Base-by-base conservation (phyloP, 139 green algal genomes). In the Parachlorella kessleri region DNA sequence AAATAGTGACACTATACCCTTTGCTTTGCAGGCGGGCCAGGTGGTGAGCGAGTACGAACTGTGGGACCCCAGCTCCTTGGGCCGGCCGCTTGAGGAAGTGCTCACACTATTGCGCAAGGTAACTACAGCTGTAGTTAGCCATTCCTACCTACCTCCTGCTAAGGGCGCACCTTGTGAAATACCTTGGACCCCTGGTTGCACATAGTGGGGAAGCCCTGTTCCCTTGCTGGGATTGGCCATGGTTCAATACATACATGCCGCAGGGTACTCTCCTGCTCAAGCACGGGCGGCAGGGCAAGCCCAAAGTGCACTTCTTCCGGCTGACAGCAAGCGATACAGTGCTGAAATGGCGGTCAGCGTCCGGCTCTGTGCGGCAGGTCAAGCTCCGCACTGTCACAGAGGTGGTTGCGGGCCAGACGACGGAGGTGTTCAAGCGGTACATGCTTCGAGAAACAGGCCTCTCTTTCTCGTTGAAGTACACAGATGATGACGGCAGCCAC, bases 241-340 rank as follows among this genome's bases (percentile, higher is more conserved):
- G n/a, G n/a, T n/a, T n/a, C n/a, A n/a, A n/a, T n/a, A n/a, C n/a
- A n/a, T n/a, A n/a, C n/a, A n/a, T 38, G 28, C 18, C 54, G 59
- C 86, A 95, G 90, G 93, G 93, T 21, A 85, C 81, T 14, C 83
- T 90, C 41, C 77, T 97, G 55, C 81, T 91, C 53, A 97, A 97
- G 83, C 94, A 96, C 84, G 93, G 93, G 6, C 89, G 93, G 7
- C 85, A 92, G 54, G 93, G 93, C 41, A 85, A 83, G 63, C 92
- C 93, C 32, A 97, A 96, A 81, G 80, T 87, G 39, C 93, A 96
- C 68, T 90, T 86, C 70, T 97, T 97, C 78, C 73, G 88, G 23
- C 75, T 97, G 39, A 82, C 78, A 14, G 73, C 82, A 14, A 85
- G 90, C 68, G 89, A 92, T 76, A 87, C 70, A 23, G 80, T 90